Evolutionary conservation across 257 asterid genomes (phyloP), one percentile per base, ranked within the genome.

Genomic region (Primulina eburnea): DNA sequence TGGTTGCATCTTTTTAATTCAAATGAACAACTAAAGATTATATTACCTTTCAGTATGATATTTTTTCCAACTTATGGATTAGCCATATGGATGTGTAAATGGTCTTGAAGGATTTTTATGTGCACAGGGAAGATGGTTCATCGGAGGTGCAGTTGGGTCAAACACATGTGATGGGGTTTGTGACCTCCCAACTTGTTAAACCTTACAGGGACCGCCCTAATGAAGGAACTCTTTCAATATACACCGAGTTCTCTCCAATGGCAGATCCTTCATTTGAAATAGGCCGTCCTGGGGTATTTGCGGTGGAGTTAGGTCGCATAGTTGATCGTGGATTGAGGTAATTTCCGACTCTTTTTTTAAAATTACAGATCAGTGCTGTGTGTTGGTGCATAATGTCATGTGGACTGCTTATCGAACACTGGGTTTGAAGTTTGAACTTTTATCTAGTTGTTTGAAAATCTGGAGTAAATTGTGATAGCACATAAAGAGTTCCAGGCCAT

Each of bases 271-370:
- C 91, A 11, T 94, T 91, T 76, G 99, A 94, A 85, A 74, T 76
- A 24, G 99, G 97, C 20, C 96, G 93, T 61, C 99, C 96, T 32
- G 89, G 92, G 68, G 99, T 89, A 78, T 84, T 80, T 80, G 92
- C 99, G 24, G 89, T 94, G 61, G 99, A 94, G 75, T 80, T 94
- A 86, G 99, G 96, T 11, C 97, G 99, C 40, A 82, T 94, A 57
- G 75, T 94, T 73, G 99, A 94, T 86, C 96, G 97, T 65, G 97
- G 99, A 34, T 80, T 94, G 86, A 89, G 97, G 98, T 92, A 70
- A 71, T 69, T 6, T 43, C 53, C 6, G 21, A 17, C n/a, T 21
- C 74, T 65, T 69, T 8, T 60, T 53, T 2, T 69, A 52, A 40
- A 28, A 14, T 12, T 47, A 12, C 7, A 12, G 7, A 5, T 14